Base-by-base conservation (phyloP, 1,139 yeast genomes). In the Hanseniaspora sp. region DNA sequence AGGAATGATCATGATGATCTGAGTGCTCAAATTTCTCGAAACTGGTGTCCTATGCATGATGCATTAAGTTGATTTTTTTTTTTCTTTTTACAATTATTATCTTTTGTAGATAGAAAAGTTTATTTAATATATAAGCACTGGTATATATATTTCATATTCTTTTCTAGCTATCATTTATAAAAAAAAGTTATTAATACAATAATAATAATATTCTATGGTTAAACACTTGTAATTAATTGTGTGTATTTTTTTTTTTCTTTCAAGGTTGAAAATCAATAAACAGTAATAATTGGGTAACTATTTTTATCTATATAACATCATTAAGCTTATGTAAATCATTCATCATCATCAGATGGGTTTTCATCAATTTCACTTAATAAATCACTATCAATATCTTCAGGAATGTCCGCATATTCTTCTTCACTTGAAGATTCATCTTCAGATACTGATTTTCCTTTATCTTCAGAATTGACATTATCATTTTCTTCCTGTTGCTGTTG, bases 301-400 rank as follows among this genome's bases (percentile, higher is more conserved):
- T 30, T 34, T 51, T 40, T 23, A 41, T 38, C 45, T 47, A 34
- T 43, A 46, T 15, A 30, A 29, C 23, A 23, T 30, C 18, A 12
- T 35, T 17, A 15, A 43, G 18, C 15, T 6, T 35, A 4, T 45
- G 17, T 34, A 30, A 29, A 28, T 18, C 37, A 40, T 39, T 48
- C 54, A 28, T 39, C 54, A 28, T 39, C 48, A 41, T 54, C 56
- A 39, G 51, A 46, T 38, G 51, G 46, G 23, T 49, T 54, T 46
- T 54, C 56, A 18, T 71, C 74, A 45, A 69, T 65, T 38, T 71
- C 75, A 59, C 74, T 71, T 62, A 67, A 71, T 46, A 72, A 60
- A 58, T 71, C 74, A 60, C 73, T 69, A 51, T 71, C 74, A 53
- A 70, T 60, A 58, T 69, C 75, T 56, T 68, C 73, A 17, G 74